phyloP scores from a whole-genome alignment of 1,139 yeast species.

The Zygosaccharomyces sapae region DNA sequence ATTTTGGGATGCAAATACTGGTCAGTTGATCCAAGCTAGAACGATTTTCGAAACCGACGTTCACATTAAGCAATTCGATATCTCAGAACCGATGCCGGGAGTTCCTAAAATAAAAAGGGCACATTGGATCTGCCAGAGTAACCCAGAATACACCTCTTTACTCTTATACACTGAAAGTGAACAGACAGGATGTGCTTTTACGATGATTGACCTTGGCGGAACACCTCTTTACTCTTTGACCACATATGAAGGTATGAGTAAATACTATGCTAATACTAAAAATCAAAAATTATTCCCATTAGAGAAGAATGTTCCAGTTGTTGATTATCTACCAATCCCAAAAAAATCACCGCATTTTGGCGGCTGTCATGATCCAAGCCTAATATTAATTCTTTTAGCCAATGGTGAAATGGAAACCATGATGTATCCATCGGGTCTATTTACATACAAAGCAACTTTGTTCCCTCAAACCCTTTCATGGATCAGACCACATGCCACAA shows the following conservation, averaged over 20 bases:
- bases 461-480: constrained; percentile 79
- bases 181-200: constrained; percentile 52
- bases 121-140: constrained; percentile 71
- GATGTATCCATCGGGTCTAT: constrained; percentile 52
- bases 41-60: constrained; percentile 62
- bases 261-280: constrained; percentile 65
- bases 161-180: constrained; percentile 64
- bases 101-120: constrained; percentile 34
- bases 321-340: constrained; percentile 50
- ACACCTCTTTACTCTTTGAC: constrained; percentile 78
- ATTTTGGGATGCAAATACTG: constrained; percentile 88
- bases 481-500: constrained; percentile 69
- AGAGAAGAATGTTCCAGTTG: constrained; percentile 43
- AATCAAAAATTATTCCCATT: constrained; percentile 53
- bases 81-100: constrained; percentile 14
- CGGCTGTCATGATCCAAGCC: constrained; percentile 66
- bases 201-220: constrained; percentile 70
- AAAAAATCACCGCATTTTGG: constrained; percentile 59
- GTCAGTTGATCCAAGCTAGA: constrained; percentile 69
- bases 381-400: constrained; percentile 54
- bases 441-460: constrained; percentile 52
- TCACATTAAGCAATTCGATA: constrained; percentile 46
- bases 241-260: constrained; percentile 77
- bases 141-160: constrained; percentile 76
- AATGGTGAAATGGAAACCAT: constrained; percentile 55